A percentile compares a stretch with the other conserved stretches of the same genome.
These are phyloP conservation scores for Vanilla planifolia DNA, from an alignment of 106 monocot species.

Conservation along the genomic window DNA sequence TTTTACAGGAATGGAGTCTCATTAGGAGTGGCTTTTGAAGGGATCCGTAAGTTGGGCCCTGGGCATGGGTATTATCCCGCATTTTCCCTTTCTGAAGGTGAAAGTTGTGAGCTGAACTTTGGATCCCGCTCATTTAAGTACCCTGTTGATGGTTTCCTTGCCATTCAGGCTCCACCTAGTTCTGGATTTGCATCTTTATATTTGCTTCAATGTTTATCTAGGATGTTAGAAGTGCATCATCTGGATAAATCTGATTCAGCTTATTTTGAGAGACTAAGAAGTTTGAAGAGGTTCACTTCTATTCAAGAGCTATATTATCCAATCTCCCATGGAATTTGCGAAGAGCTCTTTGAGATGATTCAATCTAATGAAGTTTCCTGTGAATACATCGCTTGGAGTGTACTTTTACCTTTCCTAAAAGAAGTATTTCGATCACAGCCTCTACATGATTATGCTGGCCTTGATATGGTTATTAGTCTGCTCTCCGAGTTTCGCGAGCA, in stretches of 20 bases:
- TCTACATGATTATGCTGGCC: slow-evolving; percentile 57
- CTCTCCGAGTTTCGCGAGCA: slow-evolving; percentile 61
- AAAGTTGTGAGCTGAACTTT: slow-evolving; percentile 87
- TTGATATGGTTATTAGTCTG: slow-evolving; percentile 60
- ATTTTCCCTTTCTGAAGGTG: slow-evolving; percentile 92
- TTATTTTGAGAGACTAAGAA: slow-evolving; percentile 73
- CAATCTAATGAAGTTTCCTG: slow-evolving; percentile 16
- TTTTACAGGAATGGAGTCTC: slow-evolving; percentile 86
- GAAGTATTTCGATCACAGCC: slow-evolving; percentile 47
- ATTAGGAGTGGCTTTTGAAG: slow-evolving; percentile 84
- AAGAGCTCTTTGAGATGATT: slow-evolving; percentile 49
- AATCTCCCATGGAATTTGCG: slow-evolving; percentile 68
- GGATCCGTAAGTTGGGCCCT: slow-evolving; percentile 41
- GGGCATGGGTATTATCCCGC: slow-evolving; percentile 75
- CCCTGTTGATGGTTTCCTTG: slow-evolving; percentile 66
- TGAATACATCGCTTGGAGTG: slow-evolving; percentile 73
- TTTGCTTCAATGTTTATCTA: slow-evolving; percentile 65
- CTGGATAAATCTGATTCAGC: slow-evolving; percentile 49
- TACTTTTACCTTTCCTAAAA: slow-evolving; percentile 44
- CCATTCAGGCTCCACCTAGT: slow-evolving; percentile 65
- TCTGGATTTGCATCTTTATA: slow-evolving; percentile 32
- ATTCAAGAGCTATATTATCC: slow-evolving; percentile 55
- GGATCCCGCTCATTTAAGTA: slow-evolving; percentile 83
- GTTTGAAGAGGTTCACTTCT: slow-evolving; percentile 64
- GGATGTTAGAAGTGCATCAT: slow-evolving; percentile 65